Percentiles rank a stretch among this genome's conserved stretches.
These are phyloP conservation scores for Chrysopogon serrulatus DNA, from an alignment of 176 grass and related monocot genomes.

Conservation along the genomic window DNA sequence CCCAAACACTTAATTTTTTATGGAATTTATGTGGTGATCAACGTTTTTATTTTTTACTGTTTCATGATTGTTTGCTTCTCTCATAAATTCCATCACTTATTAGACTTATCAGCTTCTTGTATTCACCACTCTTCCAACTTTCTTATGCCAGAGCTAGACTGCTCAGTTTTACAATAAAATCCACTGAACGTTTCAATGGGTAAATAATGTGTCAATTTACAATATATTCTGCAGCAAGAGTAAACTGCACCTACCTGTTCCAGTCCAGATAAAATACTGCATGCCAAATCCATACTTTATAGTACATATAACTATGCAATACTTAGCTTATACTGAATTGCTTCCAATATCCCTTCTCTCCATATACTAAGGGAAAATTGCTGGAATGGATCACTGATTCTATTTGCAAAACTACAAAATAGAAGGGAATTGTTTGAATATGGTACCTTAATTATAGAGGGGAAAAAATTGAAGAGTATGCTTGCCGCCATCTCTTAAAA, in stretches of 20 bases:
- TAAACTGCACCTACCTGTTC: background rate
- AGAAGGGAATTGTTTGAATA: background rate
- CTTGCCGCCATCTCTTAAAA: background rate
- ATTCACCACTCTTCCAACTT: background rate
- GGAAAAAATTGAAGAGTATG: background rate
- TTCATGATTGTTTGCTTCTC: background rate
- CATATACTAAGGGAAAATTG: background rate
- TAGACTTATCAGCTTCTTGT: background rate
- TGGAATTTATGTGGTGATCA: background rate
- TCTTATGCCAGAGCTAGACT: background rate
- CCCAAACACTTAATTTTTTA: no score
- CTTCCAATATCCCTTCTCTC: background rate
- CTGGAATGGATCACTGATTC: background rate
- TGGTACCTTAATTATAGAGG: background rate
- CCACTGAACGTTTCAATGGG: no score
- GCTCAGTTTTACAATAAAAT: background rate
- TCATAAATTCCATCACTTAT: background rate
- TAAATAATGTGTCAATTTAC: no score
- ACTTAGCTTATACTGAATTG: background rate
- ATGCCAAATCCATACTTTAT: background rate
- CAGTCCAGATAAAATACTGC: background rate
- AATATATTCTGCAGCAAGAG: background rate
- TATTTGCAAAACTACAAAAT: background rate
- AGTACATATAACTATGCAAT: background rate
- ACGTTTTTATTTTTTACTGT: background rate